Evolutionary conservation across 192 early-diverging fungal genomes (phyloP).

Genomic region (Rhizoclosmatium globosum): DNA sequence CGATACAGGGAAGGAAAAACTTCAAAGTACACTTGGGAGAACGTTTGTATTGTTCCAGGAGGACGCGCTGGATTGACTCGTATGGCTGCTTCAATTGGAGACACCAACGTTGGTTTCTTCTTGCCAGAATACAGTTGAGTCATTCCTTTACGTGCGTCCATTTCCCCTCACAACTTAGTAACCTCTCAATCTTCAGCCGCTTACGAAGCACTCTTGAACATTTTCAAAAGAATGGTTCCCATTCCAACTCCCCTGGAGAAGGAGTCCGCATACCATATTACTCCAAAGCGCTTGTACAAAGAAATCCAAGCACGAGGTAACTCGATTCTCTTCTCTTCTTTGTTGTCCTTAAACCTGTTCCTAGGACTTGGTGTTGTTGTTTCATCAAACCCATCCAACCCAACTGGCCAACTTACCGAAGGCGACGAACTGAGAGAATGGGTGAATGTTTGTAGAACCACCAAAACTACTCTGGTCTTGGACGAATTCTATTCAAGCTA

Average conservation of each 20-base stretch:
- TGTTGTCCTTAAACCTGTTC: not conserved
- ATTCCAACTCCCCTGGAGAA: constrained; percentile 63
- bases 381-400: constrained; percentile 62
- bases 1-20: constrained; percentile 52
- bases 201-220: constrained; percentile 43
- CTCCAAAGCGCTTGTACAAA: constrained; percentile 47
- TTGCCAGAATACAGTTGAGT: constrained; percentile 54
- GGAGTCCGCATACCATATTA: constrained; percentile 54
- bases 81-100: constrained; percentile 57
- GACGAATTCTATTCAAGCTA: constrained; percentile 67
- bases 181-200: constrained; percentile 36
- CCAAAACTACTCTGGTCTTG: constrained; percentile 58
- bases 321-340: not conserved
- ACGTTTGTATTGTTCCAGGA: constrained; percentile 67
- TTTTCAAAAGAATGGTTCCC: constrained; percentile 54
- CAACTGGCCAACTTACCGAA: constrained; percentile 58
- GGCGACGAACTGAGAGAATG: constrained; percentile 52
- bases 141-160: not conserved
- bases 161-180: too few relatives aligned
- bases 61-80: constrained; percentile 64
- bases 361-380: constrained; percentile 57
- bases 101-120: constrained; percentile 65
- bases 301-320: constrained; percentile 51
- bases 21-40: constrained; percentile 60
- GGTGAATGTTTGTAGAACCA: constrained; percentile 44